phyloP scores from a whole-genome alignment of 31 red algal species.

The Bonnemaisonia californica region DNA sequence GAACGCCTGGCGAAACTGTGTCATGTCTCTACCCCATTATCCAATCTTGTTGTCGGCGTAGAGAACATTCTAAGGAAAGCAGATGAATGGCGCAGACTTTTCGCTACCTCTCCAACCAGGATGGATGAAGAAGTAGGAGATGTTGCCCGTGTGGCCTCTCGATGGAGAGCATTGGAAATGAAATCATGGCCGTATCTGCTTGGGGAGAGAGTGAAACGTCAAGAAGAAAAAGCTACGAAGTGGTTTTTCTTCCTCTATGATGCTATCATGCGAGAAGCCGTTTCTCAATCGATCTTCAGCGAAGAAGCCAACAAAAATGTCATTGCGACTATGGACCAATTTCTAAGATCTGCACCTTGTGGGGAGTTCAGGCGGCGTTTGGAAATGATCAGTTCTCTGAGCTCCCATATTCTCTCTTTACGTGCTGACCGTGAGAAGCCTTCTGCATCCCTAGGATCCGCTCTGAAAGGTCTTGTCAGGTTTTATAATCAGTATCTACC shows the following conservation, averaged over 20 bases:
- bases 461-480: slow-evolving; percentile 34
- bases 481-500: slow-evolving; percentile 45
- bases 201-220: slow-evolving; percentile 4
- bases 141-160: slow-evolving; percentile 40
- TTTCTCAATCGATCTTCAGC: slow-evolving; percentile 8
- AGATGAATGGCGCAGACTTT: slow-evolving; percentile 80
- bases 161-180: slow-evolving; percentile 68
- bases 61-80: slow-evolving; percentile 75
- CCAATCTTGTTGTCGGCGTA: slow-evolving; percentile 57
- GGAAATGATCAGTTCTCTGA: slow-evolving; percentile 50
- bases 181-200: slow-evolving; percentile 70
- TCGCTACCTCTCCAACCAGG: slow-evolving; percentile 49
- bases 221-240: slow-evolving; percentile 28
- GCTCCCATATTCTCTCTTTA: slow-evolving; percentile 34
- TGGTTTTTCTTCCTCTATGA: slow-evolving; percentile 77
- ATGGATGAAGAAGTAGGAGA: slow-evolving; percentile 51
- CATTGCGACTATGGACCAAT: slow-evolving; percentile 58
- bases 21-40: slow-evolving; percentile 30
- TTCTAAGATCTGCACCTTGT: slow-evolving; percentile 71
- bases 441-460: neutral
- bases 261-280: slow-evolving; percentile 43
- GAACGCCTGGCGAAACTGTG: slow-evolving; percentile 35
- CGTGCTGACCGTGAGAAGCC: neutral
- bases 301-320: neutral
- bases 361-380: slow-evolving; percentile 78